Evolutionary conservation across 148 eudicot genomes (phyloP).

Genomic region (Fagopyrum tataricum): DNA sequence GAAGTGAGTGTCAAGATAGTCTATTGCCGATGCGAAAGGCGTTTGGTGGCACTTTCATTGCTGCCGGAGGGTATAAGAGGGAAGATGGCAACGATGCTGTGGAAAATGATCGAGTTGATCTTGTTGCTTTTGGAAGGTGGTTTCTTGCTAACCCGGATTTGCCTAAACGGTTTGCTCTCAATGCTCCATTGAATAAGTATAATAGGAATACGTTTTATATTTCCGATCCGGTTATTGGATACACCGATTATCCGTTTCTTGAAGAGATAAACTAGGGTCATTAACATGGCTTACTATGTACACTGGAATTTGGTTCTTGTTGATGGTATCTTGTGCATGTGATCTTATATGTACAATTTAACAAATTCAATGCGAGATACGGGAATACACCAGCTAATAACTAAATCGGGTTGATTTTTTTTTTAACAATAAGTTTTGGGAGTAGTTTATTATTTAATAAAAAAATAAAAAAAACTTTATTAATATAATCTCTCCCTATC

Average conservation of each 20-base stretch:
- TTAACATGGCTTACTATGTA: background rate
- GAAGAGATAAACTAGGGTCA: slow-evolving; percentile 14
- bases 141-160: slow-evolving; percentile 43
- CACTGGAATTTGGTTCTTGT: too few relatives aligned
- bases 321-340: too few relatives aligned
- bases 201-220: slow-evolving; percentile 35
- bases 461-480: too few relatives aligned
- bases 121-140: slow-evolving; percentile 35
- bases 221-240: slow-evolving; percentile 42
- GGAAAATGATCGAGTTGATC: slow-evolving; percentile 23
- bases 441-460: too few relatives aligned
- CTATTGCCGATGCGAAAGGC: slow-evolving; percentile 34
- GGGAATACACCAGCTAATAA: too few relatives aligned
- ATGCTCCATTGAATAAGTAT: slow-evolving; percentile 43
- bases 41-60: slow-evolving; percentile 35
- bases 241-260: slow-evolving; percentile 46
- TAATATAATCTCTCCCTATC: too few relatives aligned
- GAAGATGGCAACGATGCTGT: slow-evolving; percentile 34
- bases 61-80: slow-evolving; percentile 32
- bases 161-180: slow-evolving; percentile 31
- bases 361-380: too few relatives aligned
- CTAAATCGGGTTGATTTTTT: too few relatives aligned
- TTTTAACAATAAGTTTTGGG: too few relatives aligned
- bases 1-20: slow-evolving; percentile 13
- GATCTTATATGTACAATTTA: too few relatives aligned